A percentile compares a stretch with the other conserved stretches of the same genome.
Evolutionary conservation across 164 flowering plant species (phyloP).

Genomic region (Vitis amurensis): DNA sequence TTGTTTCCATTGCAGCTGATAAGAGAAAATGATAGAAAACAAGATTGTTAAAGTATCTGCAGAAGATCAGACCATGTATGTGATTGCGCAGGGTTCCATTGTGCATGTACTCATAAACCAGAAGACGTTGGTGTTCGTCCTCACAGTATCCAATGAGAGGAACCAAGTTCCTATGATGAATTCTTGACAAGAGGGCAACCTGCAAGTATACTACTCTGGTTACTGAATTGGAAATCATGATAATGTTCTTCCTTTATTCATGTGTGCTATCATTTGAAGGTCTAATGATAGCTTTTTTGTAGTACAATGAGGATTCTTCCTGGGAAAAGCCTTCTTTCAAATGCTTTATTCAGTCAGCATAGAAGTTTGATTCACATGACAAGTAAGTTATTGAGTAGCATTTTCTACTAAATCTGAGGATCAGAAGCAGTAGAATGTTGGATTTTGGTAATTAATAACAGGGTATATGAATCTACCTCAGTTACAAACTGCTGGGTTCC

Average conservation of each 20-base stretch:
- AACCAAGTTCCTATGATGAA: slow-evolving; percentile 95
- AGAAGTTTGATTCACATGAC: background rate
- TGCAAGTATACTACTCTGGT: slow-evolving; percentile 30
- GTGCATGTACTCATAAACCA: slow-evolving; percentile 98
- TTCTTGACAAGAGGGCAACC: slow-evolving; percentile 92
- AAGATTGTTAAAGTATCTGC: background rate
- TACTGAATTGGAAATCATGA: slow-evolving; percentile 7
- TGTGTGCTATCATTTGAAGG: no score
- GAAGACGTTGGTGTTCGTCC: slow-evolving; percentile 66
- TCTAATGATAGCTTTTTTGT: no score
- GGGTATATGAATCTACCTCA: slow-evolving; percentile 50
- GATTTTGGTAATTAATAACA: background rate
- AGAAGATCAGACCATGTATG: slow-evolving; percentile 56
- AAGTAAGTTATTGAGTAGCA: background rate
- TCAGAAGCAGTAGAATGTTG: background rate
- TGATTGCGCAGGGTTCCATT: slow-evolving; percentile 87
- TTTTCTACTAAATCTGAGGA: background rate
- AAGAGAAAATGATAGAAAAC: background rate
- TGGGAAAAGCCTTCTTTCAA: no score
- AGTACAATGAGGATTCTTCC: no score
- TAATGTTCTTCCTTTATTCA: background rate
- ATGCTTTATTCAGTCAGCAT: background rate
- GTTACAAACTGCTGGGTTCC: slow-evolving; percentile 77
- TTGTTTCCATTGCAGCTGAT: background rate
- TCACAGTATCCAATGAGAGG: slow-evolving; percentile 89